phyloP scores from a whole-genome alignment of 345 rosid species.

The Murraya paniculata region DNA sequence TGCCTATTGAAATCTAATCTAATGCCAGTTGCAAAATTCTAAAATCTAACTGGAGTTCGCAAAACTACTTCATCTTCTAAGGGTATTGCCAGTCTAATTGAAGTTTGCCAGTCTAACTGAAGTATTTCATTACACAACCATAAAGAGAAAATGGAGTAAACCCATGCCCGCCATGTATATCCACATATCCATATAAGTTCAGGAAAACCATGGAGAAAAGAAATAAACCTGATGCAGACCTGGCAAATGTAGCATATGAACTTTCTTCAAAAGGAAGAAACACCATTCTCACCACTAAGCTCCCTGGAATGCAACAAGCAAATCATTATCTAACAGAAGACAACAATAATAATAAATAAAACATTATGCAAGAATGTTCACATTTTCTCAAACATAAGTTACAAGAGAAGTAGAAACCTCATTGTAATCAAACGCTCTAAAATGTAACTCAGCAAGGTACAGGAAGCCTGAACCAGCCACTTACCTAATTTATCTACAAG shows the following conservation, averaged over 20 bases:
- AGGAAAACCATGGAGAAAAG: conserved; percentile 35
- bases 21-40: background rate
- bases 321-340: conserved; percentile 5
- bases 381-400: conserved; percentile 3
- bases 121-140: background rate
- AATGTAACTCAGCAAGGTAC: conserved; percentile 1
- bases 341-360: background rate
- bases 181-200: background rate
- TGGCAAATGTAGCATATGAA: conserved; percentile 90
- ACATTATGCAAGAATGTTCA: background rate
- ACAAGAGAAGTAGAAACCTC: conserved; percentile 14
- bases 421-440: background rate
- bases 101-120: background rate
- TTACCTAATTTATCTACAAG: conserved; percentile 89
- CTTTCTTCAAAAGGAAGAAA: conserved; percentile 98
- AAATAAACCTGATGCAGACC: conserved; percentile 94
- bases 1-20: background rate
- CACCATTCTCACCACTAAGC: conserved; percentile 92
- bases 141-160: background rate
- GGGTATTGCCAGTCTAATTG: background rate
- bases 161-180: too few species aligned
- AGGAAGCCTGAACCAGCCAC: conserved; percentile 16
- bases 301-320: conserved; percentile 46
- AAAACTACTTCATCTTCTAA: background rate
- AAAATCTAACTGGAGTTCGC: background rate